Evolutionary conservation across 169 alveolate species (phyloP).

Genomic region (Eimeria sp.): DNA sequence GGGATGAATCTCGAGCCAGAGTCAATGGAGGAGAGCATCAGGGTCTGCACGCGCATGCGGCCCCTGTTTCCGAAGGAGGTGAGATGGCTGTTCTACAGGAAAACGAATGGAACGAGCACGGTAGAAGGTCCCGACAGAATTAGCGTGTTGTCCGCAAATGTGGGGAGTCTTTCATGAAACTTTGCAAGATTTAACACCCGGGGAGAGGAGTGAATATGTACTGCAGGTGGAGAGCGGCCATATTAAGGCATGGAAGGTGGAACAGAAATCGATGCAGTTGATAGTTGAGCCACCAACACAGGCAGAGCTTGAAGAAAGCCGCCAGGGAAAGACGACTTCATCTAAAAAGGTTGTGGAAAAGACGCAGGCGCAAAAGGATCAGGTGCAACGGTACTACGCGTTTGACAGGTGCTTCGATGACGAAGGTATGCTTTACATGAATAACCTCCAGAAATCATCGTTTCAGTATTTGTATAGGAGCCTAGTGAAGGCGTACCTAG

Average conservation of each 20-base stretch:
- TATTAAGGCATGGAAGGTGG: conserved; percentile 89
- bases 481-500: neutral
- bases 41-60: conserved; percentile 90
- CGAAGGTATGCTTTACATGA: conserved; percentile 78
- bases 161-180: neutral
- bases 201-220: neutral
- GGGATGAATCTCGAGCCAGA: conserved; percentile 82
- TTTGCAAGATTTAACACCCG: neutral
- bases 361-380: conserved; percentile 89
- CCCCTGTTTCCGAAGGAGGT: conserved; percentile 90
- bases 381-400: conserved; percentile 87
- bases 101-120: neutral
- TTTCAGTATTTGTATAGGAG: neutral
- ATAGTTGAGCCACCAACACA: conserved; percentile 88
- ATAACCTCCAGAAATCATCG: neutral
- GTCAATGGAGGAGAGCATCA: conserved; percentile 87
- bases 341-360: conserved; percentile 85
- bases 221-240: conserved; percentile 87
- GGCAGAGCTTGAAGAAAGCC: conserved; percentile 86
- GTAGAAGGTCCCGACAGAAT: neutral
- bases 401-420: conserved; percentile 90
- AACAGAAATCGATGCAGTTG: conserved; percentile 85
- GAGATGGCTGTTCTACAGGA: neutral
- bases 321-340: conserved; percentile 83
- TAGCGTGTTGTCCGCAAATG: neutral